Base-by-base conservation (phyloP, 495 filamentous ascomycete genomes). In the Podospora bellae-mahoneyi region DNA sequence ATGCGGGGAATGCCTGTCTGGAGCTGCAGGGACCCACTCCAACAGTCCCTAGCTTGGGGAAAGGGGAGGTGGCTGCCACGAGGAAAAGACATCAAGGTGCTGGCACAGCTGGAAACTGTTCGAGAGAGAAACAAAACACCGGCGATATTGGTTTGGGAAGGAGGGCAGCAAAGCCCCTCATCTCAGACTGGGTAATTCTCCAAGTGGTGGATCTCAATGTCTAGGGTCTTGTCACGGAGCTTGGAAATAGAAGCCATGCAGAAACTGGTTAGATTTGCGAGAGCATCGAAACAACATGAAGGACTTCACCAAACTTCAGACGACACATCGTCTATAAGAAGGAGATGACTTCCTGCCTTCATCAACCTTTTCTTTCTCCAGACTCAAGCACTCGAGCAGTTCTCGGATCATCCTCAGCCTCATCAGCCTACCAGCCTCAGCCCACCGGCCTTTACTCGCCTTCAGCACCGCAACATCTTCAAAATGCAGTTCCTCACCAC, bases 401-500 rank as follows among this genome's bases (percentile, higher is more conserved):
- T 16, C 39, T 48, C 39, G 15, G 39, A 48, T 48, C 39, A 48
- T 16, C 39, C 39, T 48, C 39, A 48, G 39, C 39, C 39, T 13
- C 39, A 5, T 6, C 34, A 39, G 34, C 34, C 34, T 39, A 39
- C 34, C 34, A 48, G 13, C 39, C 39, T 2, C 39, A 48, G 39
- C 39, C 39, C 13, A 48, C 39, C 39, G 13, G 39, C 39, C 39
- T 48, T 48, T 10, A 2, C 13, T 48, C 39, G 39, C 39, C 39
- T 48, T 48, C 39, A 13, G 2, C 39, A 13, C 39, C 39, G 9
- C 1, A 10, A 10, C 39, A 10, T 48, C 39, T 48, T 48, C 39
- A 66, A 1, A 39, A 71, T 71, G 69, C 67, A 68, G 61, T 65
- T 71, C 48, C 23, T 71, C 69, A 53, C 57, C 28, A 20, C 65